A percentile compares a stretch with the other conserved stretches of the same genome.
These are phyloP conservation scores for Candida yuanshanica DNA, from an alignment of 805 yeast genomes.

Conservation along the genomic window DNA sequence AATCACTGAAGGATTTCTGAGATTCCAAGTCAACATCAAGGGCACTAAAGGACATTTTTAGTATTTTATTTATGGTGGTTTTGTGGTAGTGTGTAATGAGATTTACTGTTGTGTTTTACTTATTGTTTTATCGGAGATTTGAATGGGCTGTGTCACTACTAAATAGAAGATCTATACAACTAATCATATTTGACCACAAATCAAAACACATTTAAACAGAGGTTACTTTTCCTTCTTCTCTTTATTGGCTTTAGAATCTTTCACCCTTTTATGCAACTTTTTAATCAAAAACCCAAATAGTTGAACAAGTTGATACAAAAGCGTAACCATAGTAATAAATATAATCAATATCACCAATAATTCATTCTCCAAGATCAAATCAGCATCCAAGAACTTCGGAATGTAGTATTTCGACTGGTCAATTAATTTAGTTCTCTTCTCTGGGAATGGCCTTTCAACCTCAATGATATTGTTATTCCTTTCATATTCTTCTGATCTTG, in stretches of 20 bases:
- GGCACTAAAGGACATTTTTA: slow-evolving; percentile 23
- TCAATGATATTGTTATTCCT: slow-evolving; percentile 39
- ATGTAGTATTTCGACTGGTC: slow-evolving; percentile 20
- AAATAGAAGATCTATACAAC: no score
- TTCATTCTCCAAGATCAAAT: slow-evolving; percentile 47
- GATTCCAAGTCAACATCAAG: slow-evolving; percentile 23
- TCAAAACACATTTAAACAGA: neutral
- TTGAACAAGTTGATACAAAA: neutral
- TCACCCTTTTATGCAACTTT: neutral
- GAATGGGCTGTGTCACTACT: no score
- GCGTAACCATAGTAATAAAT: slow-evolving; percentile 6
- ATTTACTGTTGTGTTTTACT: no score
- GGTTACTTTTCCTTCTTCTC: neutral
- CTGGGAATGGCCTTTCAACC: slow-evolving; percentile 25
- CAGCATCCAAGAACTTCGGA: slow-evolving; percentile 37
- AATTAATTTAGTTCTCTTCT: slow-evolving; percentile 29
- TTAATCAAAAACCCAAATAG: neutral
- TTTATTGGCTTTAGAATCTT: neutral
- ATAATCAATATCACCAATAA: slow-evolving; percentile 36
- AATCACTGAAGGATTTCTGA: slow-evolving; percentile 32
- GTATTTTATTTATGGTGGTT: no score
- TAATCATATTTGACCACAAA: no score
- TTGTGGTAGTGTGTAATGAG: no score
- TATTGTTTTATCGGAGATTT: no score
- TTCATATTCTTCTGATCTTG: slow-evolving; percentile 48